Evolutionary conservation across 106 monocot species (phyloP), one percentile per base, ranked within the genome.

Genomic region (Amphibolis antarctica): DNA sequence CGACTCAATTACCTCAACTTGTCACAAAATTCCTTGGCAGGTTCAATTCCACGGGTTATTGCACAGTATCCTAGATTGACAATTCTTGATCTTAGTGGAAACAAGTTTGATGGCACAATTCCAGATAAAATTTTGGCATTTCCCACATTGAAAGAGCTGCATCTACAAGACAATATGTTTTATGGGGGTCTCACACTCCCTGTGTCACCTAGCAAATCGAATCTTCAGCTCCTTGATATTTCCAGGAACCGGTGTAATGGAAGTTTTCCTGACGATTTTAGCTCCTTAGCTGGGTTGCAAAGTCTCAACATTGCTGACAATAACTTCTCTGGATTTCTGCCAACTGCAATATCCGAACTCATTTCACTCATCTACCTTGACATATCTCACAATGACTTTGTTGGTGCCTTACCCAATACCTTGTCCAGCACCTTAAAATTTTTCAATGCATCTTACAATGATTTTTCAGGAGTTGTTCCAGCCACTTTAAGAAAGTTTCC

Each of bases 391-490:
- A 96, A 96, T 73, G 67, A 76, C 12, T 87, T 96, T 68, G 72
- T 74, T 14, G 96, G 96, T 10, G 62, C 76, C 22, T 54, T 96
- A 64, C 96, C 90, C 19, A 55, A 61, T 24, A 72, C 75, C 22
- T 47, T 96, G 3, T 71, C 96, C 0, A 55, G 71, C 56, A 78
- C 76, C 3, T 66, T 96, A n/a, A 18, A 55, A 58, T 27, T 23
- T 60, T 96, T 96, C 59, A 96, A 96, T 77, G 86, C 80, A 23
- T 96, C 96, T 28, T 90, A 90, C 64, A 96, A 96, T 66, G 84
- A 90, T 62, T 68, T 96, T 7, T 84, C 96, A 10, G 96, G 96
- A 56, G 29, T 74, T 13, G 74, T 96, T 44, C 96, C 96, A 12
- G 53, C 50, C 28, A 96, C 80, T 67, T 75, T 96, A 51, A 73